Conservation (phyloP, 2,329 filamentous ascomycete species). For the Pseudocercospora eumusae region DNA sequence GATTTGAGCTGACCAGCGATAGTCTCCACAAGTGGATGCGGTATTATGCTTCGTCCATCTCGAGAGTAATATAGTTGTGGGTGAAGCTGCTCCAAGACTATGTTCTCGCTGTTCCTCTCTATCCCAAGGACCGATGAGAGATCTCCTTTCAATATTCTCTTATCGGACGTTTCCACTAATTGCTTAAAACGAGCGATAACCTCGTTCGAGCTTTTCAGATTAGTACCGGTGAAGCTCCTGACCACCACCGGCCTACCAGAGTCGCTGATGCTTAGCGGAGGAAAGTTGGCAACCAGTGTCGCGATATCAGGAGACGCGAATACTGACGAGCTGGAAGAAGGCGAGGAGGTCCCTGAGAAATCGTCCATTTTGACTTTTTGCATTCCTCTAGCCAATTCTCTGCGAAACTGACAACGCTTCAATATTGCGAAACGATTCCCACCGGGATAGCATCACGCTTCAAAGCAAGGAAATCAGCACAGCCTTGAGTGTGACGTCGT, state of each 20-base stretch:
- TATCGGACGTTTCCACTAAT: conserved; percentile 16
- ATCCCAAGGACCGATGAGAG: conserved; percentile 23
- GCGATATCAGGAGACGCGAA: conserved; percentile 35
- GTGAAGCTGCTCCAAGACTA: conserved; percentile 20
- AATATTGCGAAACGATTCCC: neutral
- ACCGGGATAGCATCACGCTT: neutral
- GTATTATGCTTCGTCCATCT: conserved; percentile 26
- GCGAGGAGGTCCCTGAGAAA: conserved; percentile 1
- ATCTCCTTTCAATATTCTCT: conserved; percentile 17
- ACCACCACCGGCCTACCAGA: conserved; percentile 28
- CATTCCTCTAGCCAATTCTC: neutral
- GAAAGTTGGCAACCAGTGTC: conserved; percentile 31
- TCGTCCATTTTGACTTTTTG: conserved; percentile 1
- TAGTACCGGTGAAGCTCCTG: conserved; percentile 27
- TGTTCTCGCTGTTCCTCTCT: conserved; percentile 21
- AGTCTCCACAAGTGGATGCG: conserved; percentile 21
- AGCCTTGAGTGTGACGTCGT: conserved; percentile 12
- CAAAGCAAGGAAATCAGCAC: neutral
- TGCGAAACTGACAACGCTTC: neutral
- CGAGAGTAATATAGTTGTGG: conserved; percentile 24
- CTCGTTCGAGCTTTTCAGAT: conserved; percentile 23
- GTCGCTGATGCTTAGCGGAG: conserved; percentile 27
- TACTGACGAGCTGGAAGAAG: conserved; percentile 26
- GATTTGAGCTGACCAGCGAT: conserved; percentile 25
- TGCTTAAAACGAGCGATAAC: conserved; percentile 19